Percentiles rank a stretch among this genome's conserved stretches.
These are phyloP conservation scores for Rhodofomes roseus DNA, from an alignment of 1,284 basidiomycete species.

Conservation along the genomic window DNA sequence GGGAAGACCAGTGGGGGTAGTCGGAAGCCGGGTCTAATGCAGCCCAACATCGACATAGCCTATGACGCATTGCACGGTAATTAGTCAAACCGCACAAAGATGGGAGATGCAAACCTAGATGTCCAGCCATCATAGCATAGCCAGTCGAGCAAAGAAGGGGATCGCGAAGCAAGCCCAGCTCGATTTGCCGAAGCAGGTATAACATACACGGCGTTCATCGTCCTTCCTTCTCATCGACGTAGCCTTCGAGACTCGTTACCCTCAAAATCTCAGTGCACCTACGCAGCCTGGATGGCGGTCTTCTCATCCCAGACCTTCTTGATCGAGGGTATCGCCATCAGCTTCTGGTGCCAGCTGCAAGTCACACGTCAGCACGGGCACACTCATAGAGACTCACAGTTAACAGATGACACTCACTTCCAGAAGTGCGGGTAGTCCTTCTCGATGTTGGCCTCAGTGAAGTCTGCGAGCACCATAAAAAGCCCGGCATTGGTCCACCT, in stretches of 20 bases:
- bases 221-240: background rate
- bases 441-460: conserved; percentile 1
- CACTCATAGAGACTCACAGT: background rate
- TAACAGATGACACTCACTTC: background rate
- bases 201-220: background rate
- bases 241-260: too few relatives aligned
- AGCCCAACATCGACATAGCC: too few relatives aligned
- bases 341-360: conserved; percentile 6
- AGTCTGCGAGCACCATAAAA: background rate
- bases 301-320: conserved; percentile 5
- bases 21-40: too few relatives aligned
- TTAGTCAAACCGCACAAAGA: too few relatives aligned
- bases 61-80: too few relatives aligned
- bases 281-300: background rate
- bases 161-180: background rate
- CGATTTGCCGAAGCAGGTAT: background rate
- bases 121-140: too few relatives aligned
- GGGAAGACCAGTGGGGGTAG: too few relatives aligned
- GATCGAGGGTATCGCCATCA: background rate
- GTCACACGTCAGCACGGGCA: background rate
- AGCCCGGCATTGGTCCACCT: conserved; percentile 27
- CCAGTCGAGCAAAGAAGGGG: too few relatives aligned
- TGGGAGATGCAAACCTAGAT: too few relatives aligned
- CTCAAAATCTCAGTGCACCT: too few relatives aligned
- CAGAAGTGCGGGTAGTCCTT: background rate